Conservation (phyloP, 176 grass and related monocot species). For the Carex scoparia region DNA sequence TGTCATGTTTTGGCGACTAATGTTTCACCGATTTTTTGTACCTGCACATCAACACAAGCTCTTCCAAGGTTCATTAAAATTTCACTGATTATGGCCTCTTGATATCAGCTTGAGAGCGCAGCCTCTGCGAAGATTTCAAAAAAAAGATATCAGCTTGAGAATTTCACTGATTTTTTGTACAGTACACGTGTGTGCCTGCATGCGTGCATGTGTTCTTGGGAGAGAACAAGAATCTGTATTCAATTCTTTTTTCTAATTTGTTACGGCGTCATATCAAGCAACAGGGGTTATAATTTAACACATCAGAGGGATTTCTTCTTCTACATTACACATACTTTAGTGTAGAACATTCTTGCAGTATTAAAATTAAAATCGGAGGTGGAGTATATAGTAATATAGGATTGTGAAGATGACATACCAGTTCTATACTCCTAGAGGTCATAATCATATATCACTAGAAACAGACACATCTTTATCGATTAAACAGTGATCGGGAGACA, state of each 20-base stretch:
- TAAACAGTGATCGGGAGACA: not conserved
- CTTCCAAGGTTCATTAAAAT: not conserved
- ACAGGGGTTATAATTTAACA: not conserved
- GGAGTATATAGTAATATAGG: not conserved
- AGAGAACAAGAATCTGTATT: not conserved
- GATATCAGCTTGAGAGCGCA: not conserved
- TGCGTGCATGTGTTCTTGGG: not conserved
- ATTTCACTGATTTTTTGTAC: not conserved
- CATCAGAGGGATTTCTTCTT: not conserved
- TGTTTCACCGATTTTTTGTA: not conserved
- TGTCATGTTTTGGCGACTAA: not conserved
- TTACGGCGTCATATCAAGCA: not conserved
- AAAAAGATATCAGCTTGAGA: not conserved
- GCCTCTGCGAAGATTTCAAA: too few species aligned
- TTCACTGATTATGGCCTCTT: not conserved
- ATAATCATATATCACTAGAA: conserved; percentile 8
- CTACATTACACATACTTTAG: not conserved
- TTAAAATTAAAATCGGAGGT: not conserved
- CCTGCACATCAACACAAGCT: not conserved
- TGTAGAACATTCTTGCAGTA: not conserved
- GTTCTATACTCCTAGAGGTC: not conserved
- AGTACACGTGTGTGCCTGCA: not conserved
- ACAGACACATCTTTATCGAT: conserved; percentile 8
- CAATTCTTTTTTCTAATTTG: not conserved
- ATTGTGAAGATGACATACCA: conserved; percentile 12